A percentile compares a stretch with the other conserved stretches of the same genome.
phyloP scores from a whole-genome alignment of 441 rosid species.

The Pelargonium fulgidum region DNA sequence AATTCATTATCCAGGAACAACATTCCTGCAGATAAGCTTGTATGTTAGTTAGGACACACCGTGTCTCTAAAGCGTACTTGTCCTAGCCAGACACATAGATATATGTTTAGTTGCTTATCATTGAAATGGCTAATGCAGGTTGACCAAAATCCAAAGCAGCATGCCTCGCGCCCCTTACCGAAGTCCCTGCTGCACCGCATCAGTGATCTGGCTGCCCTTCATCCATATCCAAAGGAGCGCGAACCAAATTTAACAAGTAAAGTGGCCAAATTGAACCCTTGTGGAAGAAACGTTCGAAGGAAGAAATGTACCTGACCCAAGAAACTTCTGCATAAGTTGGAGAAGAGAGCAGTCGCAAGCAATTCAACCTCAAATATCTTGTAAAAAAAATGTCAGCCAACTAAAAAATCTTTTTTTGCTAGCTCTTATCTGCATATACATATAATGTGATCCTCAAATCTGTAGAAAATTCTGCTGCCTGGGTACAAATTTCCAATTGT shows the following conservation, averaged over 20 bases:
- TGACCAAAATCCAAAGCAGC: slow-evolving; percentile 35
- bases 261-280: slow-evolving; percentile 23
- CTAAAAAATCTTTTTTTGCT: neutral
- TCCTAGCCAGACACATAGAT: neutral
- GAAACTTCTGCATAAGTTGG: slow-evolving; percentile 17
- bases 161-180: slow-evolving; percentile 38
- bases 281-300: slow-evolving; percentile 35
- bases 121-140: slow-evolving; percentile 37
- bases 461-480: slow-evolving; percentile 10
- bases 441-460: slow-evolving; percentile 15
- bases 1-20: neutral
- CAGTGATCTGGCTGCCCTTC: slow-evolving; percentile 56
- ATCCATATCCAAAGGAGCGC: slow-evolving; percentile 55
- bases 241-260: slow-evolving; percentile 22
- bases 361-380: slow-evolving; percentile 18
- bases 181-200: slow-evolving; percentile 47
- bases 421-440: slow-evolving; percentile 10
- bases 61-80: no score
- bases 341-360: slow-evolving; percentile 12
- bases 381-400: slow-evolving; percentile 16
- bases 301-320: slow-evolving; percentile 27
- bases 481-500: slow-evolving; percentile 18
- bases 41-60: no score
- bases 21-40: neutral
- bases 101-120: neutral